phyloP scores from a whole-genome alignment of 768 basidiomycete genomes.

The Amanita rubescens region DNA sequence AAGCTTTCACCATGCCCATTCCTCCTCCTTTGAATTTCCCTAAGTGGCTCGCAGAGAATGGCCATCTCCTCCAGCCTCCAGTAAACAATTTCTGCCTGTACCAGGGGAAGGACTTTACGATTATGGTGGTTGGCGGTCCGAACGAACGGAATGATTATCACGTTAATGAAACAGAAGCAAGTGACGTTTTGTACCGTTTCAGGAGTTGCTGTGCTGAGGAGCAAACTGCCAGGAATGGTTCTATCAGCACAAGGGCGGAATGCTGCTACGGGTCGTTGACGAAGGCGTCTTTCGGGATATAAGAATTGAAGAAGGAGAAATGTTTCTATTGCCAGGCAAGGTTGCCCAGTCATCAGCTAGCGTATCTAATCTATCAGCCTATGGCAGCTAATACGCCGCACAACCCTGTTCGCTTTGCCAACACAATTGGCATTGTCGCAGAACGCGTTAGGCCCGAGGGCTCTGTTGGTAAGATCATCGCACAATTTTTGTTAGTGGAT shows the following conservation, averaged over 20 bases:
- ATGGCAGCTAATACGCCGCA: slow-evolving; percentile 86
- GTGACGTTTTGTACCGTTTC: slow-evolving; percentile 8
- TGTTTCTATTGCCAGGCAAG: slow-evolving; percentile 91
- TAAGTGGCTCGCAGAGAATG: slow-evolving; percentile 81
- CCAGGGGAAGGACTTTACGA: slow-evolving; percentile 75
- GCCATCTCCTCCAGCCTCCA: slow-evolving; percentile 76
- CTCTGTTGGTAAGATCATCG: slow-evolving; percentile 54
- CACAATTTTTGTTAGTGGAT: not conserved
- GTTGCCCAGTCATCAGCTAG: not conserved
- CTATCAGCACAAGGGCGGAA: slow-evolving; percentile 91
- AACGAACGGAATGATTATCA: slow-evolving; percentile 95
- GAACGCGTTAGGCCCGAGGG: slow-evolving; percentile 77
- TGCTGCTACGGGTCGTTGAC: slow-evolving; percentile 84
- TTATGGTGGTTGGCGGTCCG: slow-evolving; percentile 97
- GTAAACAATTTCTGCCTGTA: slow-evolving; percentile 90
- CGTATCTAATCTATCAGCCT: not conserved
- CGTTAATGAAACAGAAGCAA: slow-evolving; percentile 88
- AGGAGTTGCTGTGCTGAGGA: not conserved
- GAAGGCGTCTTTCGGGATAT: slow-evolving; percentile 79
- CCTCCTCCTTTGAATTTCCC: slow-evolving; percentile 81
- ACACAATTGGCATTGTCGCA: slow-evolving; percentile 89
- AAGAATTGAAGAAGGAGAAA: slow-evolving; percentile 87
- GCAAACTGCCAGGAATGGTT: slow-evolving; percentile 82
- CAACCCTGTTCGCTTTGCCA: slow-evolving; percentile 84
- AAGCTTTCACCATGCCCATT: slow-evolving; percentile 59